phyloP scores from a whole-genome alignment of 1,284 basidiomycete genomes.

The Rhodotorula sp. region DNA sequence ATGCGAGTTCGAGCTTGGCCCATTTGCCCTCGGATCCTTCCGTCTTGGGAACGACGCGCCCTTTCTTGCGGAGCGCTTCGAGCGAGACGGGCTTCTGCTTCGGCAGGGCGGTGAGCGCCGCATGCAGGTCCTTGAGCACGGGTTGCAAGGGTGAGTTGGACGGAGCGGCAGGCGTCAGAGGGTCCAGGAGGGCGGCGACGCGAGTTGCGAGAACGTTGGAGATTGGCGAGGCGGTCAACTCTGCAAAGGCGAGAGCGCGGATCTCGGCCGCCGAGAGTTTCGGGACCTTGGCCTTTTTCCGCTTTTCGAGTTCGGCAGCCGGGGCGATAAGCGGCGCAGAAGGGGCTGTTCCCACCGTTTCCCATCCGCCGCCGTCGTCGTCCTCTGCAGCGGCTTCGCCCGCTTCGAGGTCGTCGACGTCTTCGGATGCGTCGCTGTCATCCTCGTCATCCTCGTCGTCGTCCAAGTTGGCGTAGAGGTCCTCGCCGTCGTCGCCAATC shows the following conservation, averaged over 20 bases:
- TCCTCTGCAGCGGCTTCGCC: conserved; percentile 19
- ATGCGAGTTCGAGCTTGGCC: conserved; percentile 69
- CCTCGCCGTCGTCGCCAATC: conserved; percentile 40
- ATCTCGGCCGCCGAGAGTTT: conserved; percentile 42
- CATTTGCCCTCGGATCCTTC: conserved; percentile 59
- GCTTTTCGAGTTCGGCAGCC: conserved; percentile 21
- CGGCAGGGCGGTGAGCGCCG: conserved; percentile 60
- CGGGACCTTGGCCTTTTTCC: conserved; percentile 36
- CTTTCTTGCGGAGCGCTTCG: conserved; percentile 54
- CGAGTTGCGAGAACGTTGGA: conserved; percentile 37
- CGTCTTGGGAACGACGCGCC: conserved; percentile 65
- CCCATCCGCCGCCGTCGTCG: conserved; percentile 34
- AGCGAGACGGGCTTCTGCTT: conserved; percentile 67
- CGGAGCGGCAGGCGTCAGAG: conserved; percentile 60
- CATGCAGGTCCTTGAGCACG: conserved; percentile 62
- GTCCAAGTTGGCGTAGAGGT: conserved; percentile 40
- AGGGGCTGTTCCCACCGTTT: conserved; percentile 50
- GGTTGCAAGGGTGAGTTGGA: conserved; percentile 62
- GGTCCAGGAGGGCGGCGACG: conserved; percentile 51
- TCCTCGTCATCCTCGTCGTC: conserved; percentile 30
- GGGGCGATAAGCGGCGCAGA: conserved; percentile 45
- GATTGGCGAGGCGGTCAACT: conserved; percentile 40
- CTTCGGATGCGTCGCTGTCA: conserved; percentile 17
- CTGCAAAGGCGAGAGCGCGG: conserved; percentile 42
- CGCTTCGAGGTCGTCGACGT: conserved; percentile 21